Evolutionary conservation across 352 stramenopile genomes (phyloP).

Genomic region (Aphanomyces stellatus): DNA sequence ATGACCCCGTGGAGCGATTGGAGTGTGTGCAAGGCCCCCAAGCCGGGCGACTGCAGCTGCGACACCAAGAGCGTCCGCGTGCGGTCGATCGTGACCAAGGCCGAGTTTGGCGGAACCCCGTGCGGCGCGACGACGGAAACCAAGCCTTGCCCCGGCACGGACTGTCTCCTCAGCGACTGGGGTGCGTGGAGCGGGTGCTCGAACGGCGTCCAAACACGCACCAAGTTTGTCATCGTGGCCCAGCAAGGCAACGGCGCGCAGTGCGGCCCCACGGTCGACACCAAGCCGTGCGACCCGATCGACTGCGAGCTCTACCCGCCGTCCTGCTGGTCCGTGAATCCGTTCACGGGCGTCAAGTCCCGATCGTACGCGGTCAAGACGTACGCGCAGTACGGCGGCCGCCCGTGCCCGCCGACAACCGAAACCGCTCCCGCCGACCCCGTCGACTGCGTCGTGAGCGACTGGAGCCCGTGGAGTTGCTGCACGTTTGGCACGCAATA

Average conservation of each 20-base stretch:
- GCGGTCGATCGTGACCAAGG: slow-evolving; percentile 19
- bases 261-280: slow-evolving; percentile 28
- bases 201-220: slow-evolving; percentile 36
- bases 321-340: slow-evolving; percentile 35
- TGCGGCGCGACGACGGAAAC: not conserved
- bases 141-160: not conserved
- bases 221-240: slow-evolving; percentile 32
- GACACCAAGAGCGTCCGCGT: not conserved
- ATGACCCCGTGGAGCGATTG: slow-evolving; percentile 5
- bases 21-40: not conserved
- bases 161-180: slow-evolving; percentile 37
- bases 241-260: slow-evolving; percentile 29
- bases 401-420: not conserved
- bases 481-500: slow-evolving; percentile 23
- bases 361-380: slow-evolving; percentile 25
- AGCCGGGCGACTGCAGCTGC: too few species aligned
- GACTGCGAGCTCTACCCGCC: slow-evolving; percentile 39
- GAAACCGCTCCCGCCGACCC: slow-evolving; percentile 7
- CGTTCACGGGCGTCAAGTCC: slow-evolving; percentile 27
- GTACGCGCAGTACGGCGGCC: slow-evolving; percentile 25
- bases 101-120: not conserved
- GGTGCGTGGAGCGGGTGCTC: slow-evolving; percentile 37
- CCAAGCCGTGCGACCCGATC: slow-evolving; percentile 30
- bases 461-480: slow-evolving; percentile 2
- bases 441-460: slow-evolving; percentile 13